phyloP scores from a whole-genome alignment of 306 rosid species.

The Cucurbita moschata region DNA sequence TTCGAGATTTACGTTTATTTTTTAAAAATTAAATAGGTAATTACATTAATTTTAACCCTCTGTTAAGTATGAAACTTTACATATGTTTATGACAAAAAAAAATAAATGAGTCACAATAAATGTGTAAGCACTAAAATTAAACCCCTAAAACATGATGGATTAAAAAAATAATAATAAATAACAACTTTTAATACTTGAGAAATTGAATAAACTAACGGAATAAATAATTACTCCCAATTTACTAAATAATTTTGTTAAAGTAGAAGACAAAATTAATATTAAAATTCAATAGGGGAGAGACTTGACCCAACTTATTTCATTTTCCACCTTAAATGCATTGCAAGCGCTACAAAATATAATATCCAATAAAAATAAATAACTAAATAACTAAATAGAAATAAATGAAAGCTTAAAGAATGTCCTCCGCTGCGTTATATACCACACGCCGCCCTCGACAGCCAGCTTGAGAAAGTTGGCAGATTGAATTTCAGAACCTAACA shows the following conservation, averaged over 20 bases:
- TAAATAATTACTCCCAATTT: not conserved
- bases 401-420: not conserved
- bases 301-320: not conserved
- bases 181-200: not conserved
- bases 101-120: not conserved
- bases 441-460: slow-evolving; percentile 2
- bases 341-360: not conserved
- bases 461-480: not conserved
- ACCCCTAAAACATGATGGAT: not conserved
- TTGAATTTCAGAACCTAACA: not conserved
- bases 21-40: no score
- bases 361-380: not conserved
- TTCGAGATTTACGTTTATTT: no score
- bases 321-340: not conserved
- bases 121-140: not conserved
- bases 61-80: no score
- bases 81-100: no score
- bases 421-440: not conserved
- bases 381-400: not conserved
- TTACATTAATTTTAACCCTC: no score
- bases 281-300: not conserved
- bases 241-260: not conserved
- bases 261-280: not conserved
- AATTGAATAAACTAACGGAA: not conserved
- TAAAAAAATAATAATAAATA: not conserved